A percentile compares a stretch with the other conserved stretches of the same genome.
These are phyloP conservation scores for Laguncularia racemosa DNA, from an alignment of 345 rosid species.

Conservation along the genomic window DNA sequence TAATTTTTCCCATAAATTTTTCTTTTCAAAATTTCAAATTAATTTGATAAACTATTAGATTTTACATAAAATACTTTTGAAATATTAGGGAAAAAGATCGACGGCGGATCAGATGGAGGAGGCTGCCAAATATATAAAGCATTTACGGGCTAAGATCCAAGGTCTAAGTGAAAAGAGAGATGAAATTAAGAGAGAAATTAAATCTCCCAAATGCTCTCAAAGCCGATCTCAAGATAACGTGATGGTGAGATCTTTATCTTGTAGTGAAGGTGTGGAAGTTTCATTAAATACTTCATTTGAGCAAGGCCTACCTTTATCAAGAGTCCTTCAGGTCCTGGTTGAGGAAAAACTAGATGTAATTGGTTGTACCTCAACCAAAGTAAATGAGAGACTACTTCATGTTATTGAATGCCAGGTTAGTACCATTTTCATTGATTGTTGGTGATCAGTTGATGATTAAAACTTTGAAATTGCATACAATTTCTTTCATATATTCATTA, in stretches of 20 bases:
- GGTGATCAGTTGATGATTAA: background rate
- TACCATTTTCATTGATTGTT: background rate
- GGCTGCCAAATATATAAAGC: slow-evolving; percentile 35
- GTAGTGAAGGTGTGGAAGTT: slow-evolving; percentile 24
- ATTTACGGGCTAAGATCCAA: slow-evolving; percentile 19
- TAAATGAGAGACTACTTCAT: slow-evolving; percentile 10
- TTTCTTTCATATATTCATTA: background rate
- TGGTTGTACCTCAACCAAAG: slow-evolving; percentile 16
- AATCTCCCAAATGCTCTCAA: background rate
- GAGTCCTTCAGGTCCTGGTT: slow-evolving; percentile 18
- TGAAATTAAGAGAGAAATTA: slow-evolving; percentile 11
- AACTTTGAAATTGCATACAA: background rate
- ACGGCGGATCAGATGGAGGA: slow-evolving; percentile 32
- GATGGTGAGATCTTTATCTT: slow-evolving; percentile 6
- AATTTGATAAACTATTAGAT: no score
- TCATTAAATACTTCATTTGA: slow-evolving; percentile 9
- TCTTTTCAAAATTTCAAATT: no score
- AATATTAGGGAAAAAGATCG: slow-evolving; percentile 44
- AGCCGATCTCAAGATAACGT: slow-evolving; percentile 3
- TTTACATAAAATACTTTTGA: no score
- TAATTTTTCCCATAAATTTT: no score
- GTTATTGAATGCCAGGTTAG: slow-evolving; percentile 30
- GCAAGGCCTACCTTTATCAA: slow-evolving; percentile 17
- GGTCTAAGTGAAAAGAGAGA: slow-evolving; percentile 29
- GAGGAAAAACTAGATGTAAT: slow-evolving; percentile 26